phyloP scores from a whole-genome alignment of 1,139 yeast species.

The Chernovozyma aurita region DNA sequence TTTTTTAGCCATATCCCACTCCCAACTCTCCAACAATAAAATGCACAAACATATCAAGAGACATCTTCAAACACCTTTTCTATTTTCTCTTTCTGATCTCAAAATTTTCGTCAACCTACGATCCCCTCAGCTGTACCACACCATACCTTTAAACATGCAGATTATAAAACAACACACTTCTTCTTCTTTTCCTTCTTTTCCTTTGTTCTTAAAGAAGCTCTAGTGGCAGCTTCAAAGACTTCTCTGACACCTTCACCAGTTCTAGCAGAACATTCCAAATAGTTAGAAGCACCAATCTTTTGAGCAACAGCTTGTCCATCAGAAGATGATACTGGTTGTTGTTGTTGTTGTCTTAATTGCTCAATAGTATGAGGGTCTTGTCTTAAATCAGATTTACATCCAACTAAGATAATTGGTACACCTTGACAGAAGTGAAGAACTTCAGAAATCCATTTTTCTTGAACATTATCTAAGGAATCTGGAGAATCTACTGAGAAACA shows the following conservation, averaged over 20 bases:
- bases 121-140: background rate
- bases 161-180: conserved; percentile 57
- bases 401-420: conserved; percentile 89
- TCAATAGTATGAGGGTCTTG: conserved; percentile 75
- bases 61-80: background rate
- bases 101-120: too few relatives aligned
- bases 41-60: too few relatives aligned
- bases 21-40: too few relatives aligned
- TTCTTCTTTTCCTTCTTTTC: conserved; percentile 54
- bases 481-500: conserved; percentile 92
- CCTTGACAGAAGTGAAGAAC: conserved; percentile 93
- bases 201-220: conserved; percentile 72
- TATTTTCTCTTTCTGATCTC: background rate
- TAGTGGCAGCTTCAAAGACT: conserved; percentile 88
- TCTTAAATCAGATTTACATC: conserved; percentile 88
- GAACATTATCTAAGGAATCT: conserved; percentile 87
- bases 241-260: conserved; percentile 88
- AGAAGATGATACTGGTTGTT: conserved; percentile 67
- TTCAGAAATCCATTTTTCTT: conserved; percentile 94
- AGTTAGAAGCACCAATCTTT: conserved; percentile 80
- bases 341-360: conserved; percentile 68
- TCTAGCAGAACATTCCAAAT: conserved; percentile 92
- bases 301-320: conserved; percentile 87
- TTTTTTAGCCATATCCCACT: too few relatives aligned
- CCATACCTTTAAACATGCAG: conserved; percentile 1